Base-by-base conservation (phyloP, 176 grass and related monocot species). In the Puya raimondii region DNA sequence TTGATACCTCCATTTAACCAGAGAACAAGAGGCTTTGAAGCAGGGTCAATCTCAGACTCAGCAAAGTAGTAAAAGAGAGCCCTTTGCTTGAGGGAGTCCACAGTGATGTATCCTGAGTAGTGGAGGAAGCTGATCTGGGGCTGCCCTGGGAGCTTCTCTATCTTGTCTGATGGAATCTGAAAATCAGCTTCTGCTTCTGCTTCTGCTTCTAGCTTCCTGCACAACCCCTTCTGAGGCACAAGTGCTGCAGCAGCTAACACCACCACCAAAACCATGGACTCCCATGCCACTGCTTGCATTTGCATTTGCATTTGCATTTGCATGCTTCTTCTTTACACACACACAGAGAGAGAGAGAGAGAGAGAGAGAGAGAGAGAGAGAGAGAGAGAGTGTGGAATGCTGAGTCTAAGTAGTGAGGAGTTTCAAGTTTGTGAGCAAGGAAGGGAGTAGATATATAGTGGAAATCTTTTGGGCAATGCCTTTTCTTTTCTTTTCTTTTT, bases 1-100 rank as follows among this genome's bases (percentile, higher is more conserved):
- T n/a, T n/a, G 0, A 78, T 85, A 96, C 92, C 93, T 96, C 93
- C 93, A 57, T 96, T 96, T 56, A 96, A 75, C 93, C 92, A 96
- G 82, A 96, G 93, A 68, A 96, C 86, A 10, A 96, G 93, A 48
- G 93, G 88, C 73, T 92, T 96, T 49, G 89, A 72, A 11, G 81
- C 70, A n/a, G 93, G 81, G 81, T 92, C 84, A 58, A 86, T 64
- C 88, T 87, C 88, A 4, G 89, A 86, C 82, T 97, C 88, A 12
- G 86, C 86, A 75, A 97, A 97, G 79, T 96, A 96, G 80, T 96
- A 96, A 79, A 97, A 92, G 65, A 97, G 84, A 53, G 83, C 85
- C 73, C 88, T 86, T 13, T 80, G 80, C 70, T 70, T 82, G 70
- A 51, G 53, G 20, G 81, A 68, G 63, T 92, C 86, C 72, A 97